Percentiles rank a stretch among this genome's conserved stretches.
Evolutionary conservation across 2,329 filamentous ascomycete genomes (phyloP).

Genomic region (Sclerotinia spermophila): DNA sequence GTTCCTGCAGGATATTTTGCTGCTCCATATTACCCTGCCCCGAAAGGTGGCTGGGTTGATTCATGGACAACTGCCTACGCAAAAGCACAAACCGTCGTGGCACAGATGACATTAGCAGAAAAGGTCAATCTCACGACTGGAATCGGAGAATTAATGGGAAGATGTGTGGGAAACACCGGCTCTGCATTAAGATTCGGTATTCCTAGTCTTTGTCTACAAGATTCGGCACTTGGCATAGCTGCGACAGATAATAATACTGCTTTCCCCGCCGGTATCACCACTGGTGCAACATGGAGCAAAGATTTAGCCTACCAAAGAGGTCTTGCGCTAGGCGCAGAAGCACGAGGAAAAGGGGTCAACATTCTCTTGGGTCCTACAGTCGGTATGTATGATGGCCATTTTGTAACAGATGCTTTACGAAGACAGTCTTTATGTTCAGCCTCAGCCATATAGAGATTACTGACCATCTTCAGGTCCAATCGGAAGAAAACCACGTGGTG

Average conservation of each 20-base stretch:
- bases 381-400: background rate
- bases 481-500: conserved; percentile 68
- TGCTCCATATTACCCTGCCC: conserved; percentile 35
- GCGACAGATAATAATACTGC: conserved; percentile 72
- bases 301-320: conserved; percentile 65
- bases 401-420: no score
- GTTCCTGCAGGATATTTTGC: conserved; percentile 32
- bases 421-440: background rate
- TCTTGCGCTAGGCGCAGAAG: conserved; percentile 66
- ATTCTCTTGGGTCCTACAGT: conserved; percentile 60
- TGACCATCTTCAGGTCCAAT: conserved; percentile 51
- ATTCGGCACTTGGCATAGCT: conserved; percentile 67
- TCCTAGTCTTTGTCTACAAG: conserved; percentile 67
- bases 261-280: conserved; percentile 76
- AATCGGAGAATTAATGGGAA: conserved; percentile 66
- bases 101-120: conserved; percentile 74
- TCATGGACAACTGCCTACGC: conserved; percentile 65
- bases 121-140: conserved; percentile 76
- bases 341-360: conserved; percentile 69
- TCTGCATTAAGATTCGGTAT: conserved; percentile 68
- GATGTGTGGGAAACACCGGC: conserved; percentile 73
- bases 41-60: conserved; percentile 52
- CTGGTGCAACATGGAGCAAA: conserved; percentile 73
- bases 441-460: background rate
- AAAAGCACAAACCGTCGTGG: conserved; percentile 65